Evolutionary conservation across 257 asterid species (phyloP), one percentile per base, ranked within the genome.

Genomic region (Plantago major): DNA sequence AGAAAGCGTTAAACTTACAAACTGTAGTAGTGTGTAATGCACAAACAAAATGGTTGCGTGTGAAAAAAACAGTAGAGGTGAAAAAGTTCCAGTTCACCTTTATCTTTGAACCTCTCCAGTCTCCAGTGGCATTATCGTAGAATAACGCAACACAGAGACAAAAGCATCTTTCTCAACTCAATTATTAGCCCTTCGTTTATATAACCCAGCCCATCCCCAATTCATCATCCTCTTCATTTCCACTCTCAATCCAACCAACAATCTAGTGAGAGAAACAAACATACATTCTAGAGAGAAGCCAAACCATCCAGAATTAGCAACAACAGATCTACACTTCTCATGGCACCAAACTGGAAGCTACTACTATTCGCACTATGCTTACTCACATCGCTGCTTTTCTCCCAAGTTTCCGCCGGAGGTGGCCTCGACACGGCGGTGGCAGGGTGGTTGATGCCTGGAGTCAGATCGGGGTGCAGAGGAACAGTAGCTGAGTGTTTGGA

Each of bases 401-500:
- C 71, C 53, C 71, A 22, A 47, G 80, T 67, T 65, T 75, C 83
- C 42, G 94, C 86, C 12, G 71, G 81, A 45, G 83, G 78, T 15
- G 87, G 70, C 62, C 69, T 57, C 63, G 83, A 55, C 57, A 70
- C 46, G 51, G 61, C 76, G 43, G 55, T 76, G 18, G 63, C 62
- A 46, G 82, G 76, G 10, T 84, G 89, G 96, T 52, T 76, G 79
- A 64, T 83, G 69, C 78, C 90, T 81, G 55, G 66, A 76, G 53
- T 46, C 69, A 76, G 85, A 83, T 80, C 95, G 56, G 86, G 78
- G 1, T 83, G 95, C 75, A 62, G 67, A 10, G 95, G 91, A 0
- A 75, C 87, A 55, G 67, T 78, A 9, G 84, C 74, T 43, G 89
- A 84, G 67, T 86, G 95, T 62, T 58, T 88, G 58, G 72, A 50